Conservation (phyloP, 305 asterid species). For the Fraxinus velutina region DNA sequence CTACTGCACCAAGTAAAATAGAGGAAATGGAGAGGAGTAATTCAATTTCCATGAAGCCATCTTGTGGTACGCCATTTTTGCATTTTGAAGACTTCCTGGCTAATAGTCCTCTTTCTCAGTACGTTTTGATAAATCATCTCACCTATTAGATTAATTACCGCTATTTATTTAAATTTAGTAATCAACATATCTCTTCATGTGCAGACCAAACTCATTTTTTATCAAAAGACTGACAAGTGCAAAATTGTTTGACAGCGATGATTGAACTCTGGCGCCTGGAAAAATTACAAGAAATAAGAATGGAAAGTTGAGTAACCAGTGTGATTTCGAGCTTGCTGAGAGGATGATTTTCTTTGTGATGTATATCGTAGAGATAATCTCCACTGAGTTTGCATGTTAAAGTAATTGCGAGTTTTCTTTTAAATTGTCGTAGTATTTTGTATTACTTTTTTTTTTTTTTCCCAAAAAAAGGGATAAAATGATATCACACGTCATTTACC, state of each 20-base stretch:
- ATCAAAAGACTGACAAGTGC: background rate
- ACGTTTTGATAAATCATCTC: background rate
- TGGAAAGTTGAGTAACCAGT: background rate
- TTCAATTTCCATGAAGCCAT: conserved; percentile 18
- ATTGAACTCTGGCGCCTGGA: background rate
- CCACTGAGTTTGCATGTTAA: background rate
- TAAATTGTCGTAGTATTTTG: background rate
- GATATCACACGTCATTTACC: no score
- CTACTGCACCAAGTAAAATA: conserved; percentile 33
- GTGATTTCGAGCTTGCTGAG: background rate
- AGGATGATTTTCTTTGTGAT: conserved; percentile 10
- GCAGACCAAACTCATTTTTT: background rate
- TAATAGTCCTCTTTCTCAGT: background rate
- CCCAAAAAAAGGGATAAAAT: no score
- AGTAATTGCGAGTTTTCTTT: conserved; percentile 5
- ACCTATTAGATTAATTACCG: background rate
- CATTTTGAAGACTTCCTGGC: background rate
- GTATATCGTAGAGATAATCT: background rate
- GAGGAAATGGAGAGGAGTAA: conserved; percentile 21
- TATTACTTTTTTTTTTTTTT: background rate
- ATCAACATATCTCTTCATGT: background rate
- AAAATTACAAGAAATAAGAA: background rate
- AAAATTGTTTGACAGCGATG: background rate
- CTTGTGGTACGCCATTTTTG: conserved; percentile 4
- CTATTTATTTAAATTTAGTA: no score